Conservation (phyloP, 192 early-diverging fungal species). For the Podila epigama region DNA sequence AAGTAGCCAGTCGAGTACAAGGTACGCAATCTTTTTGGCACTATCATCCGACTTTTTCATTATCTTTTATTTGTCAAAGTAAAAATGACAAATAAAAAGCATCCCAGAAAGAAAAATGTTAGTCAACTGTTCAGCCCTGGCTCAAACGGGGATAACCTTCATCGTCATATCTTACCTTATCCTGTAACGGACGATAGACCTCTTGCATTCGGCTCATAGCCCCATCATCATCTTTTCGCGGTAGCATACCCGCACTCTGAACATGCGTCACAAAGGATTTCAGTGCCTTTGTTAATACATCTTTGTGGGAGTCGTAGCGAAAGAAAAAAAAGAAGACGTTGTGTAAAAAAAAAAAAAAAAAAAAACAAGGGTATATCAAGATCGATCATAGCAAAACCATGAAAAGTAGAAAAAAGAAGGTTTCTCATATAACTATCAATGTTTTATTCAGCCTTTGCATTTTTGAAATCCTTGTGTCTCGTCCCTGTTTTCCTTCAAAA, state of each 20-base stretch:
- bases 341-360: background rate
- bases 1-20: slow-evolving; percentile 24
- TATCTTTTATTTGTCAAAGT: slow-evolving; percentile 1
- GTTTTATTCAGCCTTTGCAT: too few species aligned
- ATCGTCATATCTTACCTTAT: slow-evolving; percentile 21
- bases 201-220: slow-evolving; percentile 6
- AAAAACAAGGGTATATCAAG: background rate
- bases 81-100: too few species aligned
- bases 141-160: too few species aligned
- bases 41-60: slow-evolving; percentile 20
- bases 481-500: too few species aligned
- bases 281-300: slow-evolving; percentile 4
- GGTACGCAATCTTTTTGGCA: slow-evolving; percentile 11
- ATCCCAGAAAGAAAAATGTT: too few species aligned
- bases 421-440: too few species aligned
- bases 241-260: background rate
- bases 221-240: background rate
- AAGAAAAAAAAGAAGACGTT: background rate
- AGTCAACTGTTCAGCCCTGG: too few species aligned
- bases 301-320: background rate
- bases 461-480: too few species aligned
- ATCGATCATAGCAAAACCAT: background rate
- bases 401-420: too few species aligned
- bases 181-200: slow-evolving; percentile 11
- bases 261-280: slow-evolving; percentile 8